These are phyloP conservation scores for Suillus placidus DNA, from an alignment of 768 basidiomycete species.

Conservation along the genomic window DNA sequence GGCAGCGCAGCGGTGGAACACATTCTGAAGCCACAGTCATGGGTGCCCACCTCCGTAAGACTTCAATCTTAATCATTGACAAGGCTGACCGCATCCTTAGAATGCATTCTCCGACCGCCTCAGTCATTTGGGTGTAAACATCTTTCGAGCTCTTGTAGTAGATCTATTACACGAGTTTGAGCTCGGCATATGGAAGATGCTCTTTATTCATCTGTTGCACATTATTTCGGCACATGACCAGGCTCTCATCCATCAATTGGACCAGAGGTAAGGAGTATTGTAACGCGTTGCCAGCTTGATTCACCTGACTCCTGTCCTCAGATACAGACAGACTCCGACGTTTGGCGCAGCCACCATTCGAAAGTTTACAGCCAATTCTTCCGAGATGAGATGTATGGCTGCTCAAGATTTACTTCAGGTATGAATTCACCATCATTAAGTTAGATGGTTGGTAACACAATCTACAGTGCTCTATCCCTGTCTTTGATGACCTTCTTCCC, in stretches of 20 bases:
- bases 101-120: constrained; percentile 39
- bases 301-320: neutral
- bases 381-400: constrained; percentile 37
- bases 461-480: constrained; percentile 33
- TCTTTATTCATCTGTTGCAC: constrained; percentile 38
- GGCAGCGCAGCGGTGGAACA: neutral
- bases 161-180: constrained; percentile 45
- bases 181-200: constrained; percentile 39
- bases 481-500: constrained; percentile 30
- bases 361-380: constrained; percentile 31
- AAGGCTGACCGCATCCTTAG: too few relatives aligned
- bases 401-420: constrained; percentile 39
- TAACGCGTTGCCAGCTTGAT: too few relatives aligned
- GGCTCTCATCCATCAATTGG: neutral
- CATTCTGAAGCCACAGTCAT: neutral
- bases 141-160: constrained; percentile 31
- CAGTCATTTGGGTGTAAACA: constrained; percentile 20
- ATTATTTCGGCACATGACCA: constrained; percentile 19
- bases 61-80: too few relatives aligned
- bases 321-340: constrained; percentile 13
- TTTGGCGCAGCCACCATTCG: constrained; percentile 37
- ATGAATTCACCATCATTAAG: neutral
- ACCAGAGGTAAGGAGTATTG: too few relatives aligned
- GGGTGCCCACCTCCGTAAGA: neutral
- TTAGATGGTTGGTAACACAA: neutral